A percentile compares a stretch with the other conserved stretches of the same genome.
phyloP scores from a whole-genome alignment of 2,329 filamentous ascomycete genomes.

The Fusarium newnesense region DNA sequence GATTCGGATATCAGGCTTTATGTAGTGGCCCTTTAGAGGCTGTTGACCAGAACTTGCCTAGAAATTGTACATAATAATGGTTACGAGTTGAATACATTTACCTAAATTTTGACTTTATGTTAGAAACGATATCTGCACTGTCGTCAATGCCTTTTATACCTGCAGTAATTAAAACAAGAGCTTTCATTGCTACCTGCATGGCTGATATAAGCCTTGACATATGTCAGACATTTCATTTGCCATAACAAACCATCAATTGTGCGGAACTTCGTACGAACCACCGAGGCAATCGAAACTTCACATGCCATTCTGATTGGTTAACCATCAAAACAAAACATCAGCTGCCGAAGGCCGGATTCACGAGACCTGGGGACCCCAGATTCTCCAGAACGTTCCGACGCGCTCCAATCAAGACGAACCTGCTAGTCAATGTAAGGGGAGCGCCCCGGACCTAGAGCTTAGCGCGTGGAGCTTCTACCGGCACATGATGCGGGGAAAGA shows the following conservation, averaged over 20 bases:
- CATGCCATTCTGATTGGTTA: background rate
- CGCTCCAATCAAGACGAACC: background rate
- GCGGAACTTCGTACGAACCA: accelerated
- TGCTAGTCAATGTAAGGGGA: background rate
- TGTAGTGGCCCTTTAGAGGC: too few relatives aligned
- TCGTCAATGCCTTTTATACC: too few relatives aligned
- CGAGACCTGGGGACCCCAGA: background rate
- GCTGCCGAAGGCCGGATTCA: background rate
- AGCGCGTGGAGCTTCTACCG: background rate
- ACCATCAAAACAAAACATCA: background rate
- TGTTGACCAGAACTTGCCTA: too few relatives aligned
- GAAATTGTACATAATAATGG: too few relatives aligned
- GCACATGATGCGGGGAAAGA: background rate
- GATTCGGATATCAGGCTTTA: too few relatives aligned
- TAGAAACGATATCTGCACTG: too few relatives aligned
- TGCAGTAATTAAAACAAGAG: too few relatives aligned
- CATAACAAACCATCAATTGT: background rate
- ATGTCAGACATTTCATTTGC: too few relatives aligned
- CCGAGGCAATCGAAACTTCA: background rate
- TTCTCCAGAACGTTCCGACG: background rate
- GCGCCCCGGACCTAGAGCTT: background rate
- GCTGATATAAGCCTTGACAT: too few relatives aligned
- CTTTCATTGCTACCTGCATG: too few relatives aligned
- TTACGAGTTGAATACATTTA: too few relatives aligned
- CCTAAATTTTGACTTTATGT: too few relatives aligned